phyloP scores from a whole-genome alignment of 495 filamentous ascomycete species.

The Mycothermus thermophilus region DNA sequence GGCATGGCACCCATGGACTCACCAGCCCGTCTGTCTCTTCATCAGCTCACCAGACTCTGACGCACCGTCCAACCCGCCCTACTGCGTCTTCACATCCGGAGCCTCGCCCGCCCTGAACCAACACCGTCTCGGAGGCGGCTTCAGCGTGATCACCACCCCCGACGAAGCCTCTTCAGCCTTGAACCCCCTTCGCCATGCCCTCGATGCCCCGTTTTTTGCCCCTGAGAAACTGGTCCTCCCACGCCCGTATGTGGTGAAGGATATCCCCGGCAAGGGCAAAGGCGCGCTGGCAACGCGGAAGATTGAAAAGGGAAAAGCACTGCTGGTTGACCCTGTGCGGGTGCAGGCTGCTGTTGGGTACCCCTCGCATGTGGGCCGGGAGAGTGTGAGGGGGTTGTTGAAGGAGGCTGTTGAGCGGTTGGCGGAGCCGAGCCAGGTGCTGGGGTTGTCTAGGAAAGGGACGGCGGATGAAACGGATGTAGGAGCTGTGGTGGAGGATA shows the following conservation, averaged over 20 bases:
- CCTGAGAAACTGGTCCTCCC: conserved; percentile 2
- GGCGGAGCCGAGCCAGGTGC: conserved; percentile 9
- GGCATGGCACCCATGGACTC: conserved; percentile 22
- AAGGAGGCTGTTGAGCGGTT: conserved; percentile 12
- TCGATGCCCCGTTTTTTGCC: conserved; percentile 9
- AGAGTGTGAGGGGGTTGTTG: conserved; percentile 18
- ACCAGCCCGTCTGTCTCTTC: conserved; percentile 15
- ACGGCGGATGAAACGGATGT: conserved; percentile 45
- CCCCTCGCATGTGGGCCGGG: conserved; percentile 12
- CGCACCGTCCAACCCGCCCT: conserved; percentile 9
- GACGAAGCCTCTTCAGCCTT: conserved; percentile 13
- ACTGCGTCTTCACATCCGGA: conserved; percentile 25
- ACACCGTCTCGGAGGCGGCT: no score
- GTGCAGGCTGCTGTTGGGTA: conserved; percentile 17
- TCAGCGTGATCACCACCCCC: conserved; percentile 25
- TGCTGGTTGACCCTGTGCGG: conserved; percentile 17
- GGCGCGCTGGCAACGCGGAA: conserved; percentile 17
- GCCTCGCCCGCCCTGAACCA: conserved; percentile 3
- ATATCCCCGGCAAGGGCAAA: conserved; percentile 18
- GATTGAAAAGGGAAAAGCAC: conserved; percentile 15
- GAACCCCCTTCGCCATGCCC: conserved; percentile 8
- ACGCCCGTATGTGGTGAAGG: conserved; percentile 13
- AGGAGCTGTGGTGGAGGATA: conserved; percentile 45
- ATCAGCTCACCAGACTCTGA: no score
- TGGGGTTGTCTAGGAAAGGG: conserved; percentile 35